Base-by-base conservation (phyloP, 2,329 filamentous ascomycete genomes). In the Diaporthe destruens region DNA sequence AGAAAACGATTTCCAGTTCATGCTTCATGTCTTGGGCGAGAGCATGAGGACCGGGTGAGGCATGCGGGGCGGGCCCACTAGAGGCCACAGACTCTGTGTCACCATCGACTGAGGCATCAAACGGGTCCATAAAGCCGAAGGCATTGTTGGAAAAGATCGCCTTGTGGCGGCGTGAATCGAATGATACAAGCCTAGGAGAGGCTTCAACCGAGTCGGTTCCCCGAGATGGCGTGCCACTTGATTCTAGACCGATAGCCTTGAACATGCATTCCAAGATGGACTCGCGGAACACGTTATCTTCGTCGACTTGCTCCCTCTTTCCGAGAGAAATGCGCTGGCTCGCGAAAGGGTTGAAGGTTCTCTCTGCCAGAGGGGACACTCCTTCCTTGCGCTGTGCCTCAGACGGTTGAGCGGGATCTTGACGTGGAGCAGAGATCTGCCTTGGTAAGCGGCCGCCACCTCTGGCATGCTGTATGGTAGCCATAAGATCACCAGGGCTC, bases 1-100 rank as follows among this genome's bases (percentile, higher is more conserved):
- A 99, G 84, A 94, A 98, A 7, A 99, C 96, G 76, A 99, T 98
- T 79, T 99, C 96, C 3, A 98, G 90, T 69, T 99, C 96, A 75
- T 97, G 92, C 75, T 92, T 93, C 83, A 98, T 89, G 74, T 98
- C 96, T 72, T 94, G 91, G 5, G 90, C 89, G 6, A 96, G 84
- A 4, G 86, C 83, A 69, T 94, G 87, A 0, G 91, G 88, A 76
- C 91, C 94, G 0, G 91, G 90, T 0, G 90, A 88, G 4, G 88
- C 87, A 44, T 85, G 83, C 54, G 90, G 86, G 4, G 90, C 90
- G 59, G 91, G 85, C 0, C 91, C 90, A 5, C 91, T 88, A 1
- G 93, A 96, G 34, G 93, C 90, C 77, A 96, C 85, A 0, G 96
- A 98, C 75, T 98, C 96, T 0, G 93, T 91, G 71, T 99, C 96